Evolutionary conservation across 2,329 filamentous ascomycete genomes (phyloP), one percentile per base, ranked within the genome.

Genomic region (Diaporthe caulivora): DNA sequence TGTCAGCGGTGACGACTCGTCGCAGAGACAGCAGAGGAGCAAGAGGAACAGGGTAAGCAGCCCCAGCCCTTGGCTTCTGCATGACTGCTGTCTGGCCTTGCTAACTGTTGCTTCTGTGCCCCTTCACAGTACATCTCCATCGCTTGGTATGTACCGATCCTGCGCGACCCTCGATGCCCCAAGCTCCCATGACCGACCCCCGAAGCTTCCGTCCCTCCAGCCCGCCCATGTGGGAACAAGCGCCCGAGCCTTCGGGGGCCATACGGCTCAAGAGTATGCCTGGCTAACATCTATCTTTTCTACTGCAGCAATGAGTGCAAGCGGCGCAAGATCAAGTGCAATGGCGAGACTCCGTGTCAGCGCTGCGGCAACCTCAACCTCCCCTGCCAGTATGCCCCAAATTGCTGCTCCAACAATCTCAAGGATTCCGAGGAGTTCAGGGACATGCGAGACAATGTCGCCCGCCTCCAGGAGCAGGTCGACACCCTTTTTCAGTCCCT

Each of bases 351-450:
- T 1, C 89, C 91, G 1, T 94, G 92, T 76, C 88, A 91, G 74
- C 86, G 92, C 72, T 94, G 92, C 78, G 89, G 91, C 77, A 92
- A 92, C 77, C 90, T 93, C 81, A 91, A 90, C 77, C 85, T 93
- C 24, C 82, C 88, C 75, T 93, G 92, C 78, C 84, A 92, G 57
- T 93, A 93, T 82, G 87, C 91, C 8, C 88, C 90, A 18, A 92
- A 92, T 78, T 92, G 91, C 81, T 92, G 90, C 80, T 84, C 90
- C 75, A 95, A 91, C 85, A 95, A 90, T 82, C 95, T 98, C 87
- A 97, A 96, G 82, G 95, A 98, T 79, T 95, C 95, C 60, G 94
- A 97, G 13, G 95, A 98, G 81, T 98, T 95, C 86, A 94, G 92
- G 79, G 89, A 92, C 49, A 95, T 98, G 91, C 90, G 91, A 71